Evolutionary conservation across 2,329 filamentous ascomycete species (phyloP), one percentile per base, ranked within the genome.

Genomic region (Talaromyces sp.): DNA sequence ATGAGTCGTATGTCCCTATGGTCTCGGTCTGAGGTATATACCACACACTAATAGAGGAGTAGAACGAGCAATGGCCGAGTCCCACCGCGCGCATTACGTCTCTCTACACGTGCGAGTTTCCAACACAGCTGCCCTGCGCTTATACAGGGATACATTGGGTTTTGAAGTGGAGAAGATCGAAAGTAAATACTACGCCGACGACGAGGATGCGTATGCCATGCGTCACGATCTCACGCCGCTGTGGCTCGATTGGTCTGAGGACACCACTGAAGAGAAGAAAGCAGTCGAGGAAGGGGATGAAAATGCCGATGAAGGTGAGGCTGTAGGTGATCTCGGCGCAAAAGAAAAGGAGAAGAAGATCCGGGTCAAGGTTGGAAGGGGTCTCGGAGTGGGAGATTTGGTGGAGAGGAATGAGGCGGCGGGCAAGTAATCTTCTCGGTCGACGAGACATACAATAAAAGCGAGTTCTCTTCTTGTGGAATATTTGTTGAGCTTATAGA

Each of bases 11-110:
- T 62, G 91, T 87, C 56, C 57, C 72, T 67, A 31, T 11, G 61
- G 31, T 66, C 47, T 33, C 52, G 66, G 61, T n/a, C 52, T 33
- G 13, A 3, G 19, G 4, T 61, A 27, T 37, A 13, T 37, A 37
- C 9, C 45, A 7, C 16, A 19, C 3, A 56, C 52, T 56, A 56
- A 56, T 39, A 31, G 33, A 6, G n/a, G 7, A 14, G 67, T 69
- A 94, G 91, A 97, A 82, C 86, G 92, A 72, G 95, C 95, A 72
- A 99, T 99, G 95, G 93, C 93, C 66, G 95, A 99, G 79, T 93
- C 91, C 39, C 97, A 94, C 76, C 86, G 88, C 72, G 95, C 93
- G 1, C 87, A 90, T 76, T 98, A 97, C 82, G 94, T 99, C 74
- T 96, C 91, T 39, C 87, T 99, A 39, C 95, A 99, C 82, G 95